Evolutionary conservation across 2,329 filamentous ascomycete genomes (phyloP).

Genomic region (Phyllachora maydis): DNA sequence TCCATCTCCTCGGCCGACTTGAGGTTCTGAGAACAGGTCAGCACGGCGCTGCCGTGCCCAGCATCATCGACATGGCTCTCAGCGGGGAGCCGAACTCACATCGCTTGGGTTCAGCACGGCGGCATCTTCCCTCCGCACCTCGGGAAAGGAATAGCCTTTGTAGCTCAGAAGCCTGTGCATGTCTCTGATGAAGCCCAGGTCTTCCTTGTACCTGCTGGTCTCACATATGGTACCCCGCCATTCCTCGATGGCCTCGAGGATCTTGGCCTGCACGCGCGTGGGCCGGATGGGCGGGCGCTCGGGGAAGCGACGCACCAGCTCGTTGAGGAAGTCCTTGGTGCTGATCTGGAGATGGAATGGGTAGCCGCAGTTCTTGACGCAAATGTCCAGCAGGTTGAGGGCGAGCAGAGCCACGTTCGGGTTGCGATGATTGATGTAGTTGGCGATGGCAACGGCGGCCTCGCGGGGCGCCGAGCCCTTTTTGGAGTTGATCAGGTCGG

Average conservation of each 20-base stretch:
- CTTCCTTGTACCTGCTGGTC: slow-evolving; percentile 92
- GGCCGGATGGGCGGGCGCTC: slow-evolving; percentile 77
- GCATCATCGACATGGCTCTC: no score
- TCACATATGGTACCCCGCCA: slow-evolving; percentile 97
- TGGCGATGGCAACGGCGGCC: slow-evolving; percentile 80
- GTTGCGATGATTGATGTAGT: slow-evolving; percentile 91
- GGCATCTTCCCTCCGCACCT: slow-evolving; percentile 80
- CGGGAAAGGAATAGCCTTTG: slow-evolving; percentile 92
- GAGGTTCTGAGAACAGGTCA: slow-evolving; percentile 42
- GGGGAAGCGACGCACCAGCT: slow-evolving; percentile 87
- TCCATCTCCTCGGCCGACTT: slow-evolving; percentile 98
- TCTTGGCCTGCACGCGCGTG: slow-evolving; percentile 74
- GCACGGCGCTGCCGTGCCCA: not conserved
- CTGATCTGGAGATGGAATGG: slow-evolving; percentile 96
- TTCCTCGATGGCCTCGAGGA: slow-evolving; percentile 92
- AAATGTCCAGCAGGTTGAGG: slow-evolving; percentile 85
- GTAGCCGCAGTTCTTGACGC: slow-evolving; percentile 99
- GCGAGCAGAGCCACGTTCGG: slow-evolving; percentile 85
- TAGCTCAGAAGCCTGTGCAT: slow-evolving; percentile 94
- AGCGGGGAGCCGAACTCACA: slow-evolving; percentile 31
- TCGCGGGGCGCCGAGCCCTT: slow-evolving; percentile 91
- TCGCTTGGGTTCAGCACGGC: slow-evolving; percentile 93
- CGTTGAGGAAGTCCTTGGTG: slow-evolving; percentile 97
- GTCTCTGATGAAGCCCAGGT: slow-evolving; percentile 86
- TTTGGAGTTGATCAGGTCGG: slow-evolving; percentile 92